Base-by-base conservation (phyloP, 805 yeast genomes). In the Soucietia sequanensis region DNA sequence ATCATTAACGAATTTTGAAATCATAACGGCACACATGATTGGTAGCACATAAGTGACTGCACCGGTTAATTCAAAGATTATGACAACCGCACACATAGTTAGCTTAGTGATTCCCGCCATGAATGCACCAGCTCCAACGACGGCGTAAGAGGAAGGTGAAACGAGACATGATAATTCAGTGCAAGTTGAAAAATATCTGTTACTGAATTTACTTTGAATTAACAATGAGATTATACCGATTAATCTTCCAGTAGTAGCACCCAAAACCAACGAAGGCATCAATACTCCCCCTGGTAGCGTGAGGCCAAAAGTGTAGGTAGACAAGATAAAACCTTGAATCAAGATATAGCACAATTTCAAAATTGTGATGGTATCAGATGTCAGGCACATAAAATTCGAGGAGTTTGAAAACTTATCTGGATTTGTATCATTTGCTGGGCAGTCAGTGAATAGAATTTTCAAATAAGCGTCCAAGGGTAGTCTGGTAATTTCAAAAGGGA, bases 111-210 rank as follows among this genome's bases (percentile, higher is more conserved):
- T 78, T 4, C 95, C 95, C 0, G 93, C 78, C 45, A 86, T 66
- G 36, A 85, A 83, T 1, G 95, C 72, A 0, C 89, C 95, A 0
- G 95, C 88, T 0, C 96, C 95, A 15, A 88, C 86, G 7, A 87
- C 83, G 0, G 95, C 95, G 52, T 87, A 88, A 0, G 90, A 86
- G 0, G 93, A 90, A 0, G 95, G 95, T 2, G 89, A 82, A 7
- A 87, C 79, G 46, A 93, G 80, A 37, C 73, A 58, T 37, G 74
- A 55, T 31, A 62, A 65, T 19, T 60, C 59, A 0, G 76, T 70
- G 33, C 73, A 62, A 2, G 68, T 59, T 1, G 70, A 60, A 30
- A 71, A 44, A 11, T 49, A 46, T 12, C 58, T 60, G 48, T 51
- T 50, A n/a, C 51, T 34, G 25, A 62, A 17, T 50, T 50, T 11